Base-by-base conservation (phyloP, 352 stramenopile genomes). In the Phytophthora pini region DNA sequence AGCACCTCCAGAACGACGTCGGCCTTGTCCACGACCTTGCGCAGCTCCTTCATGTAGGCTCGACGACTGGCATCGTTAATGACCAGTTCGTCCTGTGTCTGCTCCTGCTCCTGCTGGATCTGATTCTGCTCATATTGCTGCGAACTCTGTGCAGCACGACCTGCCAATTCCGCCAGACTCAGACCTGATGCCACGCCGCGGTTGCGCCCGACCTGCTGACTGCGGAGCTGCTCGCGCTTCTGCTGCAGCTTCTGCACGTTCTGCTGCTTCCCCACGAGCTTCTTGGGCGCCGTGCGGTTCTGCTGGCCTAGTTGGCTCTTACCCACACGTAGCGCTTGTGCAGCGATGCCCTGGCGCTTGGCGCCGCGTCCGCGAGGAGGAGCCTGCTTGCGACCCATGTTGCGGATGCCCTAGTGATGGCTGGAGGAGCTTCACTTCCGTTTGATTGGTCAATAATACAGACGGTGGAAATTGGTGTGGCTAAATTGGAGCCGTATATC, bases 1-100 rank as follows among this genome's bases (percentile, higher is more conserved):
- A 99, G 76, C 36, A 99, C 94, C 70, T 99, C 92, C 20, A 99
- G 81, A 10, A 99, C 90, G 22, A 99, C 95, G 75, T 99, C 97
- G 1, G 95, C 90, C 39, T 87, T 84, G 65, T 99, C 96, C 24
- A 99, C 95, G 11, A 99, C 97, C 69, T 99, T 98, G 68, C 97
- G 97, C 50, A 99, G 85, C 66, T 98, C 93, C 41, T 94, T 90
- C 64, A 99, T 92, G 84, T 99, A 99, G 12, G 97, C 94, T 38
- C 92, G 89, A 24, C 96, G 89, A 50, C 93, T 97, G 39, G 87
- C 89, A 62, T 97, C 96, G 72, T 80, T 94, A 77, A 84, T 89
- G 53, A 72, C 67, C 2, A 90, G 68, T 43, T 86, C 69, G 5
- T 56, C 59, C 39, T 52, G 48, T 8, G 54, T 44, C 41, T 64